phyloP scores from a whole-genome alignment of 352 stramenopile species.

The Pythium guiyangense region DNA sequence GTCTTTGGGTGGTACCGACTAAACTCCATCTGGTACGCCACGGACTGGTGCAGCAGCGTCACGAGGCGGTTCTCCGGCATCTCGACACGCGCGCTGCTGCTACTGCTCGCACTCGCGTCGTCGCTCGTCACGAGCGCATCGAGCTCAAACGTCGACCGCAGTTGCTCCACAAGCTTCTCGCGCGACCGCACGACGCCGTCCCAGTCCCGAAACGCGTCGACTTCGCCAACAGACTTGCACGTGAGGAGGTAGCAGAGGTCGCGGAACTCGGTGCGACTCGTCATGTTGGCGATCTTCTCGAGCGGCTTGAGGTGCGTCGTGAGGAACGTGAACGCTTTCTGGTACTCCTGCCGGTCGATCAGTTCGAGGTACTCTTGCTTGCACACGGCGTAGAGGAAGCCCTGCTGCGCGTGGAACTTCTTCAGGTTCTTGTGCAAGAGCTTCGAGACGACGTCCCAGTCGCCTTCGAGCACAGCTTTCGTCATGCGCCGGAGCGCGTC shows the following conservation, averaged over 20 bases:
- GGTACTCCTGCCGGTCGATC: slow-evolving; percentile 85
- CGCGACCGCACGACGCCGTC: slow-evolving; percentile 70
- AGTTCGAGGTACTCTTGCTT: slow-evolving; percentile 89
- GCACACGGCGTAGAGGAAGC: slow-evolving; percentile 86
- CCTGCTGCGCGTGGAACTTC: slow-evolving; percentile 78
- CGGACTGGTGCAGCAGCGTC: slow-evolving; percentile 77
- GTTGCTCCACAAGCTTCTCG: slow-evolving; percentile 82
- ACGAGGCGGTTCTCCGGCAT: slow-evolving; percentile 77
- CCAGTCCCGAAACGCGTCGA: slow-evolving; percentile 82
- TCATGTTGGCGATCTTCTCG: slow-evolving; percentile 71
- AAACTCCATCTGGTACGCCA: slow-evolving; percentile 90
- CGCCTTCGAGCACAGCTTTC: slow-evolving; percentile 72
- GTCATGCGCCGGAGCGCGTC: slow-evolving; percentile 70
- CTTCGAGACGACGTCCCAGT: slow-evolving; percentile 86
- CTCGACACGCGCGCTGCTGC: slow-evolving; percentile 18
- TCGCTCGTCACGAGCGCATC: slow-evolving; percentile 62
- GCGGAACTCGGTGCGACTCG: slow-evolving; percentile 83
- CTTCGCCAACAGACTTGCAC: slow-evolving; percentile 83
- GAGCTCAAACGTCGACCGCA: slow-evolving; percentile 77
- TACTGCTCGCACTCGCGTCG: slow-evolving; percentile 11
- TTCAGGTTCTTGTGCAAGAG: slow-evolving; percentile 78
- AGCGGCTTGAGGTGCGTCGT: slow-evolving; percentile 86
- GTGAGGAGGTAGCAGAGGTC: slow-evolving; percentile 88
- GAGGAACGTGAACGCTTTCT: slow-evolving; percentile 89
- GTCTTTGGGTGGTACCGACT: slow-evolving; percentile 84